Evolutionary conservation across 495 filamentous ascomycete species (phyloP), one percentile per base, ranked within the genome.

Genomic region (Aspergillus biplanus): DNA sequence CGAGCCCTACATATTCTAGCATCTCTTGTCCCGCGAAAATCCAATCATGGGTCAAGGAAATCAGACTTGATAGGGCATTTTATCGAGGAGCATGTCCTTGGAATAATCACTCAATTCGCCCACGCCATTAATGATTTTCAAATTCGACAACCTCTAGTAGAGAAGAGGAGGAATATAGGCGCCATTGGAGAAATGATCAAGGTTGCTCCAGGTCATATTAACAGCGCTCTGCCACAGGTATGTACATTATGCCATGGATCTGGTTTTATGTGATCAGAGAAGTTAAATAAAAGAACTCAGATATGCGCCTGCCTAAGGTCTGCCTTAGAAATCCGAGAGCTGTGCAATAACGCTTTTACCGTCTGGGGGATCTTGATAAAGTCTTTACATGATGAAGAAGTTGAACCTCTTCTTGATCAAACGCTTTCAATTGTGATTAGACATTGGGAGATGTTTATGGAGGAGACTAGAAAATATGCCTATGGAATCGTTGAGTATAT

Each of bases 151-250:
- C 78, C 86, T 5, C 72, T 87, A 31, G 78, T 84, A 33, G 91
- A 97, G 66, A 89, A 91, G 67, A 87, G 82, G 54, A 82, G 91
- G 52, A 91, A 88, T 59, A 78, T 99, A 3, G 85, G 84, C 60
- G 95, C 90, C 1, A 90, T 99, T 69, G 89, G 91, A 65, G 93
- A 92, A 70, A 91, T 98, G 89, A 87, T 97, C 52, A 85, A 80
- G 63, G 76, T 94, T 48, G 88, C 89, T 18, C 86, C 85, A 57
- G 82, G 78, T 12, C 85, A 90, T 75, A 83, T 90, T 13, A 88
- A 84, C 63, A 87, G 88, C 71, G 94, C 92, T 34, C 80, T 97
- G 42, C 92, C 96, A 52, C 95, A 97, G 82, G 92, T 93, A 76
- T 65, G 67, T 66, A 48, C 34, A 33, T 9, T 15, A 7, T 18